These are phyloP conservation scores for Delonix regia DNA, from an alignment of 306 rosid species.

Conservation along the genomic window DNA sequence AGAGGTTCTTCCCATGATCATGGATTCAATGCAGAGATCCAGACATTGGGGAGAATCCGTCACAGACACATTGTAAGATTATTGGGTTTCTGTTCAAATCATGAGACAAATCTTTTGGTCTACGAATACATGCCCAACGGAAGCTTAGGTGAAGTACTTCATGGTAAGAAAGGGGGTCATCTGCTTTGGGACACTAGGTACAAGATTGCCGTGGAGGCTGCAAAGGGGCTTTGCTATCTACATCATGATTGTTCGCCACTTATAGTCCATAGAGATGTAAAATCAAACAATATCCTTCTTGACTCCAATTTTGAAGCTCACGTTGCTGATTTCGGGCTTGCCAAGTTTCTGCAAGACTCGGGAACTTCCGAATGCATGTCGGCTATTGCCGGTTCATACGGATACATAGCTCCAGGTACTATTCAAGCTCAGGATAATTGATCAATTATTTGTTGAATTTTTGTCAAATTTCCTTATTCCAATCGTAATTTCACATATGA, in stretches of 20 bases:
- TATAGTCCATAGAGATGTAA: conserved; percentile 90
- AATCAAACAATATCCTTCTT: conserved; percentile 94
- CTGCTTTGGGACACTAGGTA: conserved; percentile 90
- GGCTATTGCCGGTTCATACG: conserved; percentile 97
- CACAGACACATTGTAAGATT: conserved; percentile 92
- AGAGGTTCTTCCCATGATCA: conserved; percentile 95
- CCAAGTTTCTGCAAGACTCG: conserved; percentile 96
- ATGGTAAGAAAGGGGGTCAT: conserved; percentile 97
- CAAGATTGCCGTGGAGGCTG: conserved; percentile 90
- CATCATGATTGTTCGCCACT: conserved; percentile 98
- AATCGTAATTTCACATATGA: conserved; percentile 26
- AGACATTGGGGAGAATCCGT: conserved; percentile 86
- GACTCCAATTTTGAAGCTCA: conserved; percentile 90
- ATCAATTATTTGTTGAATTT: conserved; percentile 12
- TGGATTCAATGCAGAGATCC: conserved; percentile 98
- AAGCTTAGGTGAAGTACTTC: conserved; percentile 94
- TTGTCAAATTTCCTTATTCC: conserved; percentile 27
- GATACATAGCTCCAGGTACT: conserved; percentile 97
- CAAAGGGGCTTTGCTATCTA: conserved; percentile 95
- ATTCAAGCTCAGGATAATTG: conserved; percentile 26
- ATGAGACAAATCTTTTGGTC: conserved; percentile 92
- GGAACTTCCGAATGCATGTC: conserved; percentile 99
- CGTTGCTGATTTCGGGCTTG: conserved; percentile 98
- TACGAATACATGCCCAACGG: conserved; percentile 99
- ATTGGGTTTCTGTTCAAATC: conserved; percentile 93